Evolutionary conservation across 768 basidiomycete genomes (phyloP).

Genomic region (Leccinum disarticulatum): DNA sequence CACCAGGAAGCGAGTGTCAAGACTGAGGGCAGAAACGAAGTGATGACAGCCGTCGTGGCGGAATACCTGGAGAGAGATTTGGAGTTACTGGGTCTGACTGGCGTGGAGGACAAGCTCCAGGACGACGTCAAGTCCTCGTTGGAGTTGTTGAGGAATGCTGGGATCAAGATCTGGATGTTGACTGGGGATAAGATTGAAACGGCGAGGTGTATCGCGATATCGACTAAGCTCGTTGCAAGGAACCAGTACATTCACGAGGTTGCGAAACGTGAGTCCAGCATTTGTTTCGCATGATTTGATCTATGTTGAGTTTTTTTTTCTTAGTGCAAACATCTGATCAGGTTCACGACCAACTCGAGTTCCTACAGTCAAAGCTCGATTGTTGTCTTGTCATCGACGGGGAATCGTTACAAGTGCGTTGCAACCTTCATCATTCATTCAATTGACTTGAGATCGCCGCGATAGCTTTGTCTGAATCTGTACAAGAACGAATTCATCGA

Average conservation of each 20-base stretch:
- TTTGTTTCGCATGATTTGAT: not conserved
- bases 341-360: constrained; percentile 85
- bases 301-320: constrained; percentile 6
- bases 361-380: constrained; percentile 90
- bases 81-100: constrained; percentile 90
- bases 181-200: constrained; percentile 99
- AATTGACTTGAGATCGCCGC: not conserved
- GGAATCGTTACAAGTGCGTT: constrained; percentile 83
- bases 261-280: constrained; percentile 64
- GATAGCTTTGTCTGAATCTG: constrained; percentile 82
- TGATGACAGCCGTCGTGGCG: constrained; percentile 71
- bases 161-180: constrained; percentile 99
- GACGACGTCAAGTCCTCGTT: constrained; percentile 95
- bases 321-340: constrained; percentile 84
- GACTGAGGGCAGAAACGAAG: constrained; percentile 79
- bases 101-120: constrained; percentile 98
- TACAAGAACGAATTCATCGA: constrained; percentile 96
- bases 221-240: constrained; percentile 91
- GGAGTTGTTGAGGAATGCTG: constrained; percentile 91
- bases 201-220: constrained; percentile 96
- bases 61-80: constrained; percentile 84
- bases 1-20: constrained; percentile 79
- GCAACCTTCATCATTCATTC: not conserved
- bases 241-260: constrained; percentile 98
- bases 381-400: constrained; percentile 99